Evolutionary conservation across 2,329 filamentous ascomycete species (phyloP), one percentile per base, ranked within the genome.

Genomic region (Diplodia scrobiculata): DNA sequence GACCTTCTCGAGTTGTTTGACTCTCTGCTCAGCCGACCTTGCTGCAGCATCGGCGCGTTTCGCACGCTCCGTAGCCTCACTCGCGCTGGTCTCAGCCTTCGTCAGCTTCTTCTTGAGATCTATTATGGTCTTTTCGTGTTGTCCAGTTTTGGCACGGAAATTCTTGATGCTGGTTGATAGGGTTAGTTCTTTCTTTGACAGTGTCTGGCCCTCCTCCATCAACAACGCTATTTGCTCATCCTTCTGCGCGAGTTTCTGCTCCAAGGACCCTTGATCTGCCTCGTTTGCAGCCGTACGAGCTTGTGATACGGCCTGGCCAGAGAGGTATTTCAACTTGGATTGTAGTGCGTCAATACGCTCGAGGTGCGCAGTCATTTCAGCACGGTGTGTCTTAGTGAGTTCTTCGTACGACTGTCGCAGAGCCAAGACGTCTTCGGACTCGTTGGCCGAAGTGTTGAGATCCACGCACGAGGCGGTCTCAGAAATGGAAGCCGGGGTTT

Each of bases 321-420:
- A 89, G 13, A 99, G 81, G 73, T 96, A 97, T 70, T 93, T 89
- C 32, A 99, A 80, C 74, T 99, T 98, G 6, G 92, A 87, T 76
- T 98, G 91, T 1, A 99, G 80, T 3, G 93, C 90, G 80, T 99
- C 95, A 65, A 97, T 95, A 41, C 90, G 88, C 78, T 99, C 95
- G 6, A 94, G 84, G 69, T 97, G 91, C 58, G 84, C 85, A 72
- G 95, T 88, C 48, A 92, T 84, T 75, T 98, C 95, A 71, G 95
- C 91, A 67, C 94, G 89, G 70, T 91, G 86, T 68, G 87, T 84
- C 38, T 79, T 78, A 67, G 87, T 80, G 0, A 81, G 81, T 34
- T 80, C 77, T 55, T 82, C 79, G 54, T 86, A 79, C 63, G 83
- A 79, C 72, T 82, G 73, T 72, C 80, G 81, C 68, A 86, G 75